Evolutionary conservation across 1,284 basidiomycete species (phyloP).

Genomic region (Tausonia pullulans): DNA sequence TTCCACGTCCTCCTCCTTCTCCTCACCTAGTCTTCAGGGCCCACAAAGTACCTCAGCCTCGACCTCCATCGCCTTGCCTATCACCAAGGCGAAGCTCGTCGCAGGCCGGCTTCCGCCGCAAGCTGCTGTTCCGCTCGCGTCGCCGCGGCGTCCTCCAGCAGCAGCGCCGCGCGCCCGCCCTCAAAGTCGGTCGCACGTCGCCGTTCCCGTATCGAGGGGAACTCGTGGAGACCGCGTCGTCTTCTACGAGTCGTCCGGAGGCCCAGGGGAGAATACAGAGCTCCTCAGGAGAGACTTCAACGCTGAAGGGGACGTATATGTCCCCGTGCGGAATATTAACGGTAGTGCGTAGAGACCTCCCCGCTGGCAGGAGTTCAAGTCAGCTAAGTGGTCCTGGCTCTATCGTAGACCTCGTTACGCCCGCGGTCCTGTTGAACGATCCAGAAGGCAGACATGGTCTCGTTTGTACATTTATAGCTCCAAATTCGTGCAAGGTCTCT

Average conservation of each 20-base stretch:
- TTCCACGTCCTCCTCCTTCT: neutral
- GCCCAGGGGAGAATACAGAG: too few species aligned
- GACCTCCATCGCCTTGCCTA: too few species aligned
- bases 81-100: neutral
- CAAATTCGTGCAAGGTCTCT: too few species aligned
- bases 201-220: neutral
- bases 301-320: too few species aligned
- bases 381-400: neutral
- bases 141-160: too few species aligned
- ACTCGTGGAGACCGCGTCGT: neutral
- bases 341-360: too few species aligned
- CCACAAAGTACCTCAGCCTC: neutral
- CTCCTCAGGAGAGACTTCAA: too few species aligned
- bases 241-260: too few species aligned
- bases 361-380: too few species aligned
- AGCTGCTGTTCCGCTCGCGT: neutral
- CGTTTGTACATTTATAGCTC: too few species aligned
- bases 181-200: neutral
- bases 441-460: conserved; percentile 3
- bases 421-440: conserved; percentile 2
- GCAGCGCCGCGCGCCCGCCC: too few species aligned
- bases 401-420: conserved; percentile 1
- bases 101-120: neutral
- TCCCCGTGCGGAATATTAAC: too few species aligned
- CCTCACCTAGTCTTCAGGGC: neutral